Conservation (phyloP, 2,329 filamentous ascomycete species). For the Zalaria sp. region DNA sequence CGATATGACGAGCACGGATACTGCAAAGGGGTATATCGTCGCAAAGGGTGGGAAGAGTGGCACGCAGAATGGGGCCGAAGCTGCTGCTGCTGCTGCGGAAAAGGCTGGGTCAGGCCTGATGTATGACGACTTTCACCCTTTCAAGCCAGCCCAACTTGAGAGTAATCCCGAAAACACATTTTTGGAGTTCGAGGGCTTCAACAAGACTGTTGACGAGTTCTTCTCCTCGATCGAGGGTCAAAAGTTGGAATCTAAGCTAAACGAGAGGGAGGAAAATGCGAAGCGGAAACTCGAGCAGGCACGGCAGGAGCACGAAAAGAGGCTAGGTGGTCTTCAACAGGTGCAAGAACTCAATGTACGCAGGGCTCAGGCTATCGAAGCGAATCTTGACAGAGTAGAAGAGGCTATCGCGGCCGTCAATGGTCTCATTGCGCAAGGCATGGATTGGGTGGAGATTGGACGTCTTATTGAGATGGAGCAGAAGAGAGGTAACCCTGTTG, state of each 20-base stretch:
- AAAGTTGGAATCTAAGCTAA: constrained; percentile 69
- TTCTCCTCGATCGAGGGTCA: constrained; percentile 94
- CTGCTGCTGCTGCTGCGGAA: constrained; percentile 14
- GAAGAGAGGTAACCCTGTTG: constrained; percentile 66
- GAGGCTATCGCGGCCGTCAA: constrained; percentile 90
- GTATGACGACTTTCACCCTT: constrained; percentile 94
- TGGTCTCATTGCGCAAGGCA: constrained; percentile 78
- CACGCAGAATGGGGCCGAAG: constrained; percentile 7
- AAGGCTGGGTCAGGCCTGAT: constrained; percentile 37
- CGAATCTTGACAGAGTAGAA: constrained; percentile 79
- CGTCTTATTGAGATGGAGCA: constrained; percentile 82
- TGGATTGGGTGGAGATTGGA: constrained; percentile 93
- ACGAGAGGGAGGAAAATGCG: constrained; percentile 68
- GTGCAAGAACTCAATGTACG: constrained; percentile 70
- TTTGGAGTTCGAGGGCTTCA: constrained; percentile 71
- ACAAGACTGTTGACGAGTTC: constrained; percentile 89
- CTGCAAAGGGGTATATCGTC: constrained; percentile 74
- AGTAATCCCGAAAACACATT: constrained; percentile 51
- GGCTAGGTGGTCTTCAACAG: constrained; percentile 70
- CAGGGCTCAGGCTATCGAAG: constrained; percentile 81
- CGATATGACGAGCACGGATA: constrained; percentile 50
- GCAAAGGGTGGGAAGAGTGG: constrained; percentile 29
- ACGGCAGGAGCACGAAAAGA: constrained; percentile 66
- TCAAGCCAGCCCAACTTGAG: constrained; percentile 67
- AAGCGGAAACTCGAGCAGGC: constrained; percentile 78